Evolutionary conservation across 2,329 filamentous ascomycete genomes (phyloP).

Genomic region (Didymella keratinophila): DNA sequence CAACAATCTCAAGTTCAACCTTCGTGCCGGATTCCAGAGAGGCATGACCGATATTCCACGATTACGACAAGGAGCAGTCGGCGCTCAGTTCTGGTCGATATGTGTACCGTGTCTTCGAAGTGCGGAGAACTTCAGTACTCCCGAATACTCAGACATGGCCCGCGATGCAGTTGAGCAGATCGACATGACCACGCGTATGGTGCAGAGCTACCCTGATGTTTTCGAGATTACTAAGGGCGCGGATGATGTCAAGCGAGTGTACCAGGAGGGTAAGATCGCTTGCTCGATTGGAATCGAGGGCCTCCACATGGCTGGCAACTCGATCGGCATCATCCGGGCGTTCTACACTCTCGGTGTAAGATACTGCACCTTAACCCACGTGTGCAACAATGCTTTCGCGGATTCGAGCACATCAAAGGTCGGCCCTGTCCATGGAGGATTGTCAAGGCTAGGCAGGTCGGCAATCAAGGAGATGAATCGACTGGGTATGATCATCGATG

Average conservation of each 20-base stretch:
- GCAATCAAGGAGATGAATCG: slow-evolving; percentile 89
- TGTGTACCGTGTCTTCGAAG: slow-evolving; percentile 5
- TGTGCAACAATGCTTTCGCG: slow-evolving; percentile 87
- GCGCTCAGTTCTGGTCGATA: slow-evolving; percentile 1
- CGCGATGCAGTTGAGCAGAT: slow-evolving; percentile 1
- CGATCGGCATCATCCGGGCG: slow-evolving; percentile 72
- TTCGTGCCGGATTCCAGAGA: background rate
- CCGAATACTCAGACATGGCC: slow-evolving; percentile 4
- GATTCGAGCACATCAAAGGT: slow-evolving; percentile 59
- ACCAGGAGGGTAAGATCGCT: slow-evolving; percentile 1
- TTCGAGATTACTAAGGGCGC: slow-evolving; percentile 3
- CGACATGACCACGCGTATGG: slow-evolving; percentile 4
- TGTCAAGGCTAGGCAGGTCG: slow-evolving; percentile 71
- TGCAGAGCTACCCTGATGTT: slow-evolving; percentile 1
- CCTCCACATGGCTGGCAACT: slow-evolving; percentile 90
- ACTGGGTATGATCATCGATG: slow-evolving; percentile 87
- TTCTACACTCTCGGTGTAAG: slow-evolving; percentile 81
- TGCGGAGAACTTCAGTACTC: slow-evolving; percentile 3
- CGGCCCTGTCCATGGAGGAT: slow-evolving; percentile 57
- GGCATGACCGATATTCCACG: slow-evolving; percentile 4
- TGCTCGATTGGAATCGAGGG: slow-evolving; percentile 56
- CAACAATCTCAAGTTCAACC: slow-evolving; percentile 5
- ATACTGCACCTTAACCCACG: slow-evolving; percentile 88
- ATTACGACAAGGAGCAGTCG: background rate
- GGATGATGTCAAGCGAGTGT: background rate